Base-by-base conservation (phyloP, 139 green algal species). In the Coelastrella sp. region DNA sequence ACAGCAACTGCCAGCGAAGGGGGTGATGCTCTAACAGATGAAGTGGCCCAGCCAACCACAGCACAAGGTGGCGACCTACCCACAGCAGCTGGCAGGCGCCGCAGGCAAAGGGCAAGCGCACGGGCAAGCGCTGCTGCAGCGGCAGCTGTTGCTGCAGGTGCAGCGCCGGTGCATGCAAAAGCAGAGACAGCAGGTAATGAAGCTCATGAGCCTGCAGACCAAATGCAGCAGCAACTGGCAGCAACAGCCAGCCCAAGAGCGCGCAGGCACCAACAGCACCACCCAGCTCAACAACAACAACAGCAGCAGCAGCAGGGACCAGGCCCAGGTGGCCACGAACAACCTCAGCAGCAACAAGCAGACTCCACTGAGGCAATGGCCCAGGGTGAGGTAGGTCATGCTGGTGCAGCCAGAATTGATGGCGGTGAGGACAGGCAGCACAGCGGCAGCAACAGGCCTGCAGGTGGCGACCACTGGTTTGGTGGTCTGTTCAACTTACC, bases 1-100 rank as follows among this genome's bases (percentile, higher is more conserved):
- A 56, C 83, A 66, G 15, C 83, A 80, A 22, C 65, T n/a, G 83
- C 7, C 35, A 61, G 63, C 57, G 49, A 35, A 49, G 35, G 35
- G 35, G 35, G 35, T 57, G 83, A 65, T 20, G 20, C 83, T 68
- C 65, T 49, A 10, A 56, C 65, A 80, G 83, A 88, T 8, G 83
- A 88, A 22, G 83, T 88, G 35, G 49, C 56, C 25, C 83, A 88
- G 83, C 83, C 83, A 56, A 88, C 83, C n/a, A 80, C 83, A 68
- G 83, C 83, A 22, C 65, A 88, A 20, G 56, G 17, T 7, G 58
- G 80, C 7, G 80, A 73, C 8, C 11, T 57, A 6, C 57, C 24
- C 6, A 22, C n/a, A 56, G 59, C 80, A 85, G 80, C 59, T 22
- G 80, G 58, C 58, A 56, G 14, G 25, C n/a, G 24, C 8, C 74